Evolutionary conservation across 2,329 filamentous ascomycete genomes (phyloP).

Genomic region (Talaromyces funiculosus): DNA sequence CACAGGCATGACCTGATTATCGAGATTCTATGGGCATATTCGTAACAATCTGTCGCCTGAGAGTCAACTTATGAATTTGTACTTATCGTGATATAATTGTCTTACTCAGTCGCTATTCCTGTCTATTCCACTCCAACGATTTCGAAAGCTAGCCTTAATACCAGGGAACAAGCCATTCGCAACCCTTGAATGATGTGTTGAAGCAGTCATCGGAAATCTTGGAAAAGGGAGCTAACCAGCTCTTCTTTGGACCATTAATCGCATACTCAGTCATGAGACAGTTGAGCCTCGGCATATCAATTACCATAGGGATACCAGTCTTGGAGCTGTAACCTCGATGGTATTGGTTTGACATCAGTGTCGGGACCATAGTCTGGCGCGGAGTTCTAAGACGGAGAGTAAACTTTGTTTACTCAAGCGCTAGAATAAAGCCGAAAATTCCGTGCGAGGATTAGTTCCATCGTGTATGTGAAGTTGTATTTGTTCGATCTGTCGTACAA

Average conservation of each 20-base stretch:
- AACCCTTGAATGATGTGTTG: no score
- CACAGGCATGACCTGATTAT: no score
- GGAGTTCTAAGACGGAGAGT: slow-evolving; percentile 1
- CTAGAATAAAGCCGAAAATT: slow-evolving; percentile 9
- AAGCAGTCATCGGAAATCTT: not conserved
- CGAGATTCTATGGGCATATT: no score
- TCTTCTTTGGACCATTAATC: not conserved
- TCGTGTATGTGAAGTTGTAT: not conserved
- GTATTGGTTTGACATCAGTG: slow-evolving; percentile 13
- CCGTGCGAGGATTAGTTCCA: not conserved
- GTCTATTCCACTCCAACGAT: no score
- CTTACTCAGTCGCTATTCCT: no score
- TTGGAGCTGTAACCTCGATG: slow-evolving; percentile 8
- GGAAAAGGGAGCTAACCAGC: not conserved
- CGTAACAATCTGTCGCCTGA: no score
- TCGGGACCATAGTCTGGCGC: slow-evolving; percentile 4
- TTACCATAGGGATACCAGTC: not conserved
- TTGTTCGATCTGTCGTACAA: not conserved
- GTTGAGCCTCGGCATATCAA: slow-evolving; percentile 9
- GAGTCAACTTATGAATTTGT: no score
- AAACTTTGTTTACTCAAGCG: not conserved
- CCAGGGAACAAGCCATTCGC: no score
- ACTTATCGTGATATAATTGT: no score
- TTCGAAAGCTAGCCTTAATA: no score
- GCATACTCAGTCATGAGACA: slow-evolving; percentile 7